Evolutionary conservation across 2,329 filamentous ascomycete species (phyloP), one percentile per base, ranked within the genome.

Genomic region (Remersonia thermophila): DNA sequence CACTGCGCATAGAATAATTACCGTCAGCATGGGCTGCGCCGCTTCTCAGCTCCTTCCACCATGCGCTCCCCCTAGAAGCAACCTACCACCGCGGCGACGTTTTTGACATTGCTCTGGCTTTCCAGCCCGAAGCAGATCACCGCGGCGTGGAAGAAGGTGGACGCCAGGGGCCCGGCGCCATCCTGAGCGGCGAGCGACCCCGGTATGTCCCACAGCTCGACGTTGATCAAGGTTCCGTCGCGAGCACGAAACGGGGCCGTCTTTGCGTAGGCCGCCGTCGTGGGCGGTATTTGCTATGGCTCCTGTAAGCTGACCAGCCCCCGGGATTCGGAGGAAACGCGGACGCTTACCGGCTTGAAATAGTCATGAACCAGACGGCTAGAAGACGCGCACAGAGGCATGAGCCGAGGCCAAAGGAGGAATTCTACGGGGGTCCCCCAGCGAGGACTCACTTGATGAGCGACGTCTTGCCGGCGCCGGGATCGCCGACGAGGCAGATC

Each of bases 91-190:
- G 40, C 42, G 23, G 48, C 46, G 7, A 53, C 43, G 10, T 46
- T 43, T 9, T 44, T 30, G 18, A 59, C 50, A 25, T 51, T 52
- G n/a, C 36, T 36, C 26, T 47, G 31, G 35, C 50, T 49, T 30
- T 54, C 53, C 30, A 62, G 41, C 32, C 48, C 50, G 35, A 56
- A 59, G 45, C 60, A 63, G 29, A 62, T 51, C 35, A 62, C 52
- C 4, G 57, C 52, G 2, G 53, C 58, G 17, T 62, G 55, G 31
- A 52, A 55, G n/a, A 46, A 47, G 13, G 39, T 44, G 12, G 43
- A 36, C 1, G 39, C 18, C 10, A 53, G 45, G 2, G 43, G 33
- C 13, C 36, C 29, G 7, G 37, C 28, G 7, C 32, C 20, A 9
- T 23, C 35, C 15, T 35, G 31, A 12, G 25, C 31, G 8, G 41